Base-by-base conservation (phyloP, 208 protist genomes). In the Crithidia brevicula region DNA sequence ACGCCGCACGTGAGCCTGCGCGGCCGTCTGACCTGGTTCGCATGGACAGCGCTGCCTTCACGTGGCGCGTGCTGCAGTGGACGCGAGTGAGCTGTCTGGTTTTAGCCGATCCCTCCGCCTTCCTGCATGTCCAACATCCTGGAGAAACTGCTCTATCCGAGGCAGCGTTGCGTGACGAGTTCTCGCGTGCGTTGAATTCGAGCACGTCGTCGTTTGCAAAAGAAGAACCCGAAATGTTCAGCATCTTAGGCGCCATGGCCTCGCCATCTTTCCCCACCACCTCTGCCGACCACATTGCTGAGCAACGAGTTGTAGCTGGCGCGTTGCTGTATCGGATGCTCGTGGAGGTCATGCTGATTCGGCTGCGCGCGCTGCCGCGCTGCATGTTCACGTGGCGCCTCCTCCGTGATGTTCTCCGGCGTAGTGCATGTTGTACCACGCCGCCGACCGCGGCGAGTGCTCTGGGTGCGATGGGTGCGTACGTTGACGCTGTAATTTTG, bases 381-480 rank as follows among this genome's bases (percentile, higher is more conserved):
- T 89, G 86, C 51, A 43, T 82, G 30, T 72, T 78, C 46, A 83
- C 73, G 28, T 92, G 86, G 86, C 71, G 72, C 9, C 72, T 86
- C 9, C 51, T 89, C 25, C 43, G 64, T 1, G 54, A 78, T 25
- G 54, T 76, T 15, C 25, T 56, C 10, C 45, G 20, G 2, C 23
- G 22, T 3, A 45, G 34, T 8, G 31, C 50, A n/a, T 20, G 33
- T 10, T 52, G 16, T n/a, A 8, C 16, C 38, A 31, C 25, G 11
- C 38, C 31, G n/a, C 22, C 25, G n/a, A 54, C 27, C 20, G 27
- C 53, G 28, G 40, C 28, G 4, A 38, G 40, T 6, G 47, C 43
- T 23, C 51, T 74, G 15, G 18, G 33, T 20, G 40, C 23, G 11
- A 36, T 74, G 30, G 5, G 13, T 16, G 45, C 15, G 18, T 68